Evolutionary conservation across 1,284 basidiomycete species (phyloP), one percentile per base, ranked within the genome.

Genomic region (Apiotrichum mycotoxinovorans): DNA sequence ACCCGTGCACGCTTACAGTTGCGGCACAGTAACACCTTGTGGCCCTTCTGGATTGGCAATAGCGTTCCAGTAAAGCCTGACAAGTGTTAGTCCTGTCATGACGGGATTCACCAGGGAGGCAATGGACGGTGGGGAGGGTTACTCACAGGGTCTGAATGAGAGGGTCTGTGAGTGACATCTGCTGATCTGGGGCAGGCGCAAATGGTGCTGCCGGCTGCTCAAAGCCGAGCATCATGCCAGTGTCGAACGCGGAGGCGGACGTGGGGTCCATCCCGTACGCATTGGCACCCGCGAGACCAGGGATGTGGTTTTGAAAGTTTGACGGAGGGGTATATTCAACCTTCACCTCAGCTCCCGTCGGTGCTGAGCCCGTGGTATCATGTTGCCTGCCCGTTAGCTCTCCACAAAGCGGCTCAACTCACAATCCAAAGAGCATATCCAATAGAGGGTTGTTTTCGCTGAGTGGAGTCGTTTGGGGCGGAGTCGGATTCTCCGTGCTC

Each of bases 21-120:
- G 56, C 12, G 56, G 56, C 4, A 44, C 52, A 17, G 56, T 33
- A 34, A 23, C 11, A 12, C 50, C 50, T 25, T 49, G 48, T n/a
- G 54, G 50, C 5, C 44, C 48, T 7, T 62, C 56, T 20, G 47
- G 40, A 41, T 56, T 54, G 10, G 47, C 43, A 37, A 62, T 59
- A n/a, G 56, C 60, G 48, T 62, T 58, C 60, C 60, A 62, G 43
- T 62, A 62, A 23, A 62, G 30, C n/a, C 60, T 62, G 38, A 15
- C 20, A 2, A 22, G 38, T 27, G 47, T 52, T 33, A 52, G 52
- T 42, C n/a, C n/a, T n/a, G 23, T 9, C 2, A 25, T 2, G 22
- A 18, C 3, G 2, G 23, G 2, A 1, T 2, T 7, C 18, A 15
- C n/a, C n/a, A n/a, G n/a, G n/a, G n/a, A n/a, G n/a, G n/a, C 12